Conservation (phyloP, 2,329 filamentous ascomycete species). For the Thermothelomyces thermophilus region DNA sequence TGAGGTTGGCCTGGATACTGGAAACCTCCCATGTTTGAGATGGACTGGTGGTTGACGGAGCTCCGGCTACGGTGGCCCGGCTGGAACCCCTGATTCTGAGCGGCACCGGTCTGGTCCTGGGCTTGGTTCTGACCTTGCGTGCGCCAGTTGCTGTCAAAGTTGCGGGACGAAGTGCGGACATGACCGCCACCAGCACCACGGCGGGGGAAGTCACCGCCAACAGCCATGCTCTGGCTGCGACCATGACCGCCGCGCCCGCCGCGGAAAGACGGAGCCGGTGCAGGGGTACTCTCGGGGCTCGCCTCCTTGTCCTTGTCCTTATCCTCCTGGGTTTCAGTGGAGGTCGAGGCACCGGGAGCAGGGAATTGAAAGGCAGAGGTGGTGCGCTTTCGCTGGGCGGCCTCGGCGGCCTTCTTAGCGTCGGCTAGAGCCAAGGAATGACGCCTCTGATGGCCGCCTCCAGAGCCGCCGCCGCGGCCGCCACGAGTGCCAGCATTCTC, state of each 20-base stretch:
- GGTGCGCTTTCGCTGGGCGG: constrained; percentile 93
- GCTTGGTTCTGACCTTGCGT: constrained; percentile 65
- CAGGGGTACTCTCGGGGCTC: constrained; percentile 33
- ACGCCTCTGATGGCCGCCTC: constrained; percentile 79
- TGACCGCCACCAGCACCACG: constrained; percentile 77
- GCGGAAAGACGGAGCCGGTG: constrained; percentile 39
- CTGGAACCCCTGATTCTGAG: constrained; percentile 70
- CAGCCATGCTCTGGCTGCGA: constrained; percentile 88
- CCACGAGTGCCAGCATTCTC: constrained; percentile 65
- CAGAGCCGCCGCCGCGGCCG: constrained; percentile 59
- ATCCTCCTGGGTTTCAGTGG: constrained; percentile 51
- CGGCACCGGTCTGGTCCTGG: constrained; percentile 49
- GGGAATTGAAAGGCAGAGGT: constrained; percentile 94
- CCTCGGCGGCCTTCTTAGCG: constrained; percentile 93
- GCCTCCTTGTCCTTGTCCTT: constrained; percentile 37
- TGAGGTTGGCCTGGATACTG: constrained; percentile 85
- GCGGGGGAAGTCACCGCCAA: constrained; percentile 64
- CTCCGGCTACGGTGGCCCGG: constrained; percentile 81
- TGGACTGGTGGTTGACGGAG: constrained; percentile 78
- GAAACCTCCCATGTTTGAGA: constrained; percentile 77
- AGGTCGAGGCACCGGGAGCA: constrained; percentile 59
- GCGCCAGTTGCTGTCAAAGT: constrained; percentile 98
- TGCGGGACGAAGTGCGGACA: constrained; percentile 74
- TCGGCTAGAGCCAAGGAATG: constrained; percentile 93
- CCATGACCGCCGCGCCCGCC: constrained; percentile 56